Evolutionary conservation across 495 filamentous ascomycete genomes (phyloP), one percentile per base, ranked within the genome.

Genomic region (Xylaria curta): DNA sequence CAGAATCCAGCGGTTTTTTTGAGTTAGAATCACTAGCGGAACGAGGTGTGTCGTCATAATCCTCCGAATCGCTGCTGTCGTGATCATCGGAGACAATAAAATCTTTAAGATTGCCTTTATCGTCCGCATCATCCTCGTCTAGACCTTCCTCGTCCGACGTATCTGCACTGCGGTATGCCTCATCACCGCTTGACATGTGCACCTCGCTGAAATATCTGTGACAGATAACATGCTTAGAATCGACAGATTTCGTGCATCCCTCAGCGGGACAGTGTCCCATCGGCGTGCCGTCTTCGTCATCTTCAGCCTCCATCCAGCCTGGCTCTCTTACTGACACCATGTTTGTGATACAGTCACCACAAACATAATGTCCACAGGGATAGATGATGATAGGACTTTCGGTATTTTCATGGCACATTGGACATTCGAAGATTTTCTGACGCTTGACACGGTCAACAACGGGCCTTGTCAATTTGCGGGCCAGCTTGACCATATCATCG

Each of bases 291-390:
- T 19, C 60, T 31, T 63, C 49, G 26, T 71, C 92, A 10, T 87
- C 80, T 28, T 84, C 77, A n/a, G 76, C 79, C 46, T 85, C 84
- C 72, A 92, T 38, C 36, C 36, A 90, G 46, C 91, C 79, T 9
- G 91, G 90, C 58, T 87, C 82, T 53, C 80, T 79, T 66, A 91
- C 78, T 72, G 92, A 91, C 4, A 89, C 88, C 54, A 97, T 87
- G 65, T 87, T 90, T 0, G 89, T 85, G 77, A 97, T 91, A 76
- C 95, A 97, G 72, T 93, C 91, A 0, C 87, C 80, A 78, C 95
- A 98, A 28, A 89, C 90, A 68, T 89, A 87, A 80, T 98, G 95
- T 33, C 95, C 95, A 73, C 95, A 98, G 2, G 94, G 94, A 71
- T 92, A 85, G 78, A 95, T 89, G 71, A 98, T 92, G 6, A 90